phyloP scores from a whole-genome alignment of 768 basidiomycete species.

The Boletellus ananas region DNA sequence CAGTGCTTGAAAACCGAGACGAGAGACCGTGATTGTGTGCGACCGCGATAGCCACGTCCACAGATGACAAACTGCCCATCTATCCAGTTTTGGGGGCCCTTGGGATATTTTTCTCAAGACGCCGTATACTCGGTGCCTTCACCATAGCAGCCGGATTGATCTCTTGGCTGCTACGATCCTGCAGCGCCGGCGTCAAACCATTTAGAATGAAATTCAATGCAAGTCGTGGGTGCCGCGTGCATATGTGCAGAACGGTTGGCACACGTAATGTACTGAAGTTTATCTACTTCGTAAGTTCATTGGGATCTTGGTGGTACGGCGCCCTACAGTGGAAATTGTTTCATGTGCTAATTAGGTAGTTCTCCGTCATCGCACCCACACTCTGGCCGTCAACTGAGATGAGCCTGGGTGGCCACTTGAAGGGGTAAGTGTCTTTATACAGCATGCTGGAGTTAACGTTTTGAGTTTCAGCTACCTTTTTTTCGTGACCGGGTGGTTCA shows the following conservation, averaged over 20 bases:
- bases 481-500: background rate
- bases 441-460: background rate
- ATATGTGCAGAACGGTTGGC: background rate
- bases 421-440: background rate
- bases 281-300: background rate
- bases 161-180: slow-evolving; percentile 27
- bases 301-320: no score
- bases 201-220: slow-evolving; percentile 1
- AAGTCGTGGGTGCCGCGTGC: background rate
- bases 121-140: background rate
- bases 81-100: slow-evolving; percentile 21
- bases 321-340: no score
- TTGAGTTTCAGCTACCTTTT: background rate
- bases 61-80: slow-evolving; percentile 27
- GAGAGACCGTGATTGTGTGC: slow-evolving; percentile 13
- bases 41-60: slow-evolving; percentile 20
- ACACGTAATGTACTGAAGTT: background rate
- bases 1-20: slow-evolving; percentile 18
- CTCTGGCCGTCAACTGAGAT: background rate
- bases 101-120: background rate
- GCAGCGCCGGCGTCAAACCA: slow-evolving; percentile 21
- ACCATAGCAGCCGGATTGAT: slow-evolving; percentile 19
- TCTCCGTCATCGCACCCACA: no score
- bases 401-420: background rate
- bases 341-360: no score